These are phyloP conservation scores for Kodamaea arcana DNA, from an alignment of 1,139 yeast genomes.

Conservation along the genomic window DNA sequence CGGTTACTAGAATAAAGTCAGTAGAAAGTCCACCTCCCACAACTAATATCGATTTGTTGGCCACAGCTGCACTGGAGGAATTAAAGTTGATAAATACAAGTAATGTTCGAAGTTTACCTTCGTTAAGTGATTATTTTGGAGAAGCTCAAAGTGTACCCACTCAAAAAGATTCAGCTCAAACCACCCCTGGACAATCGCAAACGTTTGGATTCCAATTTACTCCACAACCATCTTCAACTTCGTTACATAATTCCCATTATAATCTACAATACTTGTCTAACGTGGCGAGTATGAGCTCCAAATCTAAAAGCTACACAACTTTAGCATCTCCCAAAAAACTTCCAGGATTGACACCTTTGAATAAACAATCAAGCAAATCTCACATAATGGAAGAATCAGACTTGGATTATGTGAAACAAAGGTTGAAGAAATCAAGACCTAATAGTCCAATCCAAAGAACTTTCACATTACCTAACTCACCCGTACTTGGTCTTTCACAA, in stretches of 20 bases:
- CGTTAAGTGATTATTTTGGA: slow-evolving; percentile 56
- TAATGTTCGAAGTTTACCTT: slow-evolving; percentile 57
- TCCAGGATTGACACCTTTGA: slow-evolving; percentile 38
- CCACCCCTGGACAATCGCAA: background rate
- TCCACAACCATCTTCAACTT: slow-evolving; percentile 7
- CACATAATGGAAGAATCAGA: slow-evolving; percentile 42
- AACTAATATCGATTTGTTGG: slow-evolving; percentile 70
- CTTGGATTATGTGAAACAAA: slow-evolving; percentile 43
- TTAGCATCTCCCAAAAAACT: slow-evolving; percentile 11
- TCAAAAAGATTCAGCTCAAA: background rate
- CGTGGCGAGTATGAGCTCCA: slow-evolving; percentile 14
- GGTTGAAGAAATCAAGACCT: slow-evolving; percentile 69
- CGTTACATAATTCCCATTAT: slow-evolving; percentile 16
- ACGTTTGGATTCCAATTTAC: slow-evolving; percentile 1
- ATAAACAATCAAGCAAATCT: slow-evolving; percentile 13
- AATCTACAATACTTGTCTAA: slow-evolving; percentile 21
- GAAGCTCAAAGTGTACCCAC: slow-evolving; percentile 1
- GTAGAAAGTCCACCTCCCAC: slow-evolving; percentile 15
- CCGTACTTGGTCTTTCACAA: slow-evolving; percentile 44
- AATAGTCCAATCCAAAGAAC: slow-evolving; percentile 42
- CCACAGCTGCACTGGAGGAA: slow-evolving; percentile 80
- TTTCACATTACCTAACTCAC: slow-evolving; percentile 62
- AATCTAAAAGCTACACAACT: slow-evolving; percentile 15
- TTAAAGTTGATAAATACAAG: slow-evolving; percentile 48
- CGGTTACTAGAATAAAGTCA: slow-evolving; percentile 1